Evolutionary conservation across 2,329 filamentous ascomycete species (phyloP).

Genomic region (Paecilomyces sp.): DNA sequence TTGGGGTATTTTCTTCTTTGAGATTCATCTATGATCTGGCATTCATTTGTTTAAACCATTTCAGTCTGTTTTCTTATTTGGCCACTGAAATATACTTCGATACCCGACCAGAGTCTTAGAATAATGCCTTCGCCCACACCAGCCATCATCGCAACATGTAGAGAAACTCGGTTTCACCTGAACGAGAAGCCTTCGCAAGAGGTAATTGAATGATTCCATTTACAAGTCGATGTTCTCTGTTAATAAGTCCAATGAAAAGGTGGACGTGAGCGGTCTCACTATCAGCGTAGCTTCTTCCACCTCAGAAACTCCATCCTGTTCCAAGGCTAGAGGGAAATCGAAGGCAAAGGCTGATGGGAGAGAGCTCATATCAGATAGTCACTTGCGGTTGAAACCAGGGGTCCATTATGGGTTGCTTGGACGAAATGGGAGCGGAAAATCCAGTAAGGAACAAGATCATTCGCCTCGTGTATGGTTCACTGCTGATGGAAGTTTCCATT

Average conservation of each 20-base stretch:
- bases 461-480: neutral
- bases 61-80: too few relatives aligned
- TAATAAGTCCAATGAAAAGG: neutral
- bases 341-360: slow-evolving; percentile 46
- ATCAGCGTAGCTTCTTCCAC: slow-evolving; percentile 38
- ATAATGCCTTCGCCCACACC: slow-evolving; percentile 1
- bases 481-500: neutral
- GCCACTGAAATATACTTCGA: too few relatives aligned
- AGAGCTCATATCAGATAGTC: slow-evolving; percentile 65
- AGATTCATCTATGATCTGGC: too few relatives aligned
- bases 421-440: slow-evolving; percentile 77
- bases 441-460: slow-evolving; percentile 46
- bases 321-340: slow-evolving; percentile 32
- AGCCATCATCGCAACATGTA: slow-evolving; percentile 54
- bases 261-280: neutral
- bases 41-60: too few relatives aligned
- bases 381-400: slow-evolving; percentile 64
- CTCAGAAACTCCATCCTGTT: slow-evolving; percentile 45
- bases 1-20: too few relatives aligned
- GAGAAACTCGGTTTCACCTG: slow-evolving; percentile 60
- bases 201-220: slow-evolving; percentile 28
- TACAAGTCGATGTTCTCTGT: too few relatives aligned
- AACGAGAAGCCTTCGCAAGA: slow-evolving; percentile 48
- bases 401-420: slow-evolving; percentile 72
- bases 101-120: too few relatives aligned